Evolutionary conservation across 2,329 filamentous ascomycete genomes (phyloP), one percentile per base, ranked within the genome.

Genomic region (Stenocarpella maydis): DNA sequence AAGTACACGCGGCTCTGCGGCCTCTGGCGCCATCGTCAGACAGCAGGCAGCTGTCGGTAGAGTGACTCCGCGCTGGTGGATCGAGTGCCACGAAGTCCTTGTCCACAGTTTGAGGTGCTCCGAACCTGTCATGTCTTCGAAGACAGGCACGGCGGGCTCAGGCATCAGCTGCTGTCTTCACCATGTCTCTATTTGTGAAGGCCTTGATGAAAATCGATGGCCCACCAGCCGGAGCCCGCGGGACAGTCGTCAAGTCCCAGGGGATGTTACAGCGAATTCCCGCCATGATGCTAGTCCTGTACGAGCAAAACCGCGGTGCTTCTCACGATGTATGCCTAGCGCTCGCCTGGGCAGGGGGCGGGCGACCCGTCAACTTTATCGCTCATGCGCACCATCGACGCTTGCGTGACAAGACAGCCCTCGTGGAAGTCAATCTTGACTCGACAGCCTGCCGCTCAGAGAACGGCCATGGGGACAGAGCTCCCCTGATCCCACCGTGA

Each of bases 401-500:
- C 54, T 45, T 45, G 54, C 19, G 54, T 24, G 31, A 34, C 31
- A 34, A 4, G 54, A 28, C 15, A 6, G 37, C 17, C 17, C 24
- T 60, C 37, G 45, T 45, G 9, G 2, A 43, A n/a, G 15, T 43
- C 15, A n/a, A 60, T n/a, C 39, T 10, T 10, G 21, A 31, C 7
- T 21, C 7, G 19, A n/a, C 17, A 47, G 58, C 6, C 10, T 63
- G 17, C 7, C 43, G 12, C 12, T 9, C 28, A 17, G 58, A 63
- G 28, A 28, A 24, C 41, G 41, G 43, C 28, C 12, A 21, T 63
- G 58, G 58, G 26, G n/a, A 49, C 28, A 17, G 19, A 19, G n/a
- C 58, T 63, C 58, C 37, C 43, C 43, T 63, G 58, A 49, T 63
- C 41, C 34, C 14, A 43, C 54, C 37, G 54, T 37, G 21, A 58